phyloP scores from a whole-genome alignment of 257 asterid genomes.

The Solanum chaucha region DNA sequence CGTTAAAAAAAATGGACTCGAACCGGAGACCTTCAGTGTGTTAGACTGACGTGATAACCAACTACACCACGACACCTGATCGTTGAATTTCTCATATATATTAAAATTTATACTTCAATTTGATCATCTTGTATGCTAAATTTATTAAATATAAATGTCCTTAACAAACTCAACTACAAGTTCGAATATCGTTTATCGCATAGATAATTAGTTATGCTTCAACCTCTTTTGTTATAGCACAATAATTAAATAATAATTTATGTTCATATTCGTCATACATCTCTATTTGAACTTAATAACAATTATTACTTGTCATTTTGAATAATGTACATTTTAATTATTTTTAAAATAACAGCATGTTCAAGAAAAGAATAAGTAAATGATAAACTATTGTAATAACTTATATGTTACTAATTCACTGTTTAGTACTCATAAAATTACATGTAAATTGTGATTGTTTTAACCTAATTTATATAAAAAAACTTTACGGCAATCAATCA shows the following conservation, averaged over 20 bases:
- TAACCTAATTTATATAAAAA: background rate
- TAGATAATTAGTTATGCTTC: background rate
- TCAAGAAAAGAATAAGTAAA: background rate
- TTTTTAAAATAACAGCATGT: background rate
- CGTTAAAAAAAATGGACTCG: constrained; percentile 21
- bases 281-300: background rate
- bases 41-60: constrained; percentile 87
- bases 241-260: too few species aligned
- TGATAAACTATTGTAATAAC: background rate
- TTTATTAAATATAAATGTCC: background rate
- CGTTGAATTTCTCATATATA: background rate
- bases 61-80: constrained; percentile 67
- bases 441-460: background rate
- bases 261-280: background rate
- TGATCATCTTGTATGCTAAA: background rate
- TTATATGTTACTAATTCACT: background rate
- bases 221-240: background rate
- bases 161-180: background rate
- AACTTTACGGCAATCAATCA: background rate
- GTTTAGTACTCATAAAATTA: too few species aligned
- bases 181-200: background rate
- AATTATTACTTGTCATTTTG: background rate
- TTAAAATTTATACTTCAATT: too few species aligned
- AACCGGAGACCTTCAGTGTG: constrained; percentile 94
- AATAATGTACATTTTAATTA: too few species aligned